Base-by-base conservation (phyloP, 495 filamentous ascomycete species). In the Viridothelium virens region DNA sequence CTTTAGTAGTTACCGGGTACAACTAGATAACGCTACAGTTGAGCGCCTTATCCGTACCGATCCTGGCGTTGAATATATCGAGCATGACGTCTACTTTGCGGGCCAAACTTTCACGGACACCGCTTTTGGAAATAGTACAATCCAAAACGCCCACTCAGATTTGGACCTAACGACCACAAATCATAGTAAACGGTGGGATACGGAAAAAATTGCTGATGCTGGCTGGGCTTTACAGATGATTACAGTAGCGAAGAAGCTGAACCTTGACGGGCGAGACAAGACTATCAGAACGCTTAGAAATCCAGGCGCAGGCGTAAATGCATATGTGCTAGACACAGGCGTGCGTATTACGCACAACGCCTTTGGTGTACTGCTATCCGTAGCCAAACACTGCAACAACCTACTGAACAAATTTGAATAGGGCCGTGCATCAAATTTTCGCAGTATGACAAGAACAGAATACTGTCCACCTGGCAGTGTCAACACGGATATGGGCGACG, bases 401-500 rank as follows among this genome's bases (percentile, higher is more conserved):
- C 31, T 36, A 59, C 14, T 59, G 11, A n/a, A 36, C 11, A 16
- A 14, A 14, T 5, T 14, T 18, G 11, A n/a, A 53, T 5, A 59
- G 53, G 53, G 53, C 36, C 53, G 53, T 7, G 53, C 53, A 36
- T 59, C 53, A 36, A 59, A 59, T 14, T 59, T 59, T 36, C 33
- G 31, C 10, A 14, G 31, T 31, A 18, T 9, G 36, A 59, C 31
- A 6, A 59, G 6, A 36, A 59, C 53, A 34, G 25, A 18, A 10
- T 59, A 59, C 31, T 59, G 53, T 31, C 25, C 5, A 7, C 25
- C 25, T 36, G 53, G 53, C 14, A 14, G 14, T 59, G 25, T 25
- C 25, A 25, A 25, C 25, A 25, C 25, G 25, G n/a, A 36, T 31
- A 59, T 59, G 53, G 31, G 14, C 53, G 53, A 59, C 18, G 14